phyloP scores from a whole-genome alignment of 306 rosid species.

The Acacia confusa region DNA sequence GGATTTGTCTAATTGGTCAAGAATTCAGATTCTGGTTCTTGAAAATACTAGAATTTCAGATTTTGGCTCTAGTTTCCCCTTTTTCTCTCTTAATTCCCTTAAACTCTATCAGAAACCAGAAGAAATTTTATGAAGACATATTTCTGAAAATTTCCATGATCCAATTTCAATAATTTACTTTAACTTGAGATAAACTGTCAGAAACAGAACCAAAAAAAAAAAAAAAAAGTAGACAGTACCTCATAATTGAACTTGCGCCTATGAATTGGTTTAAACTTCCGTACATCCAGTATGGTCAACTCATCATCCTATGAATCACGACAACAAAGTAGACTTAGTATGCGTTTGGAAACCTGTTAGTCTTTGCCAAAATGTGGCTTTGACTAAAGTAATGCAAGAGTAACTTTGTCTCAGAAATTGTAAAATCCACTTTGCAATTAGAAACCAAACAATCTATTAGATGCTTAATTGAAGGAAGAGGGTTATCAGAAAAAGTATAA shows the following conservation, averaged over 20 bases:
- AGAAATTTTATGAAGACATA: slow-evolving; percentile 1
- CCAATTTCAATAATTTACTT: not conserved
- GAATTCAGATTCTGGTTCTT: no score
- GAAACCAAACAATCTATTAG: not conserved
- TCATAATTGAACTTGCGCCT: slow-evolving; percentile 90
- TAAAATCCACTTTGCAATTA: not conserved
- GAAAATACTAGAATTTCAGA: no score
- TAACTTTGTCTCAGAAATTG: not conserved
- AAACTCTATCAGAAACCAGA: no score
- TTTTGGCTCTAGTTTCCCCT: no score
- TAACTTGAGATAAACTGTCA: not conserved
- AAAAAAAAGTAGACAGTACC: slow-evolving; percentile 49
- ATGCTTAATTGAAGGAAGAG: slow-evolving; percentile 13
- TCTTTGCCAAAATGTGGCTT: not conserved
- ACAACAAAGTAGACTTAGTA: not conserved
- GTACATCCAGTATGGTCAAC: slow-evolving; percentile 88
- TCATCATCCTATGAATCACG: slow-evolving; percentile 74
- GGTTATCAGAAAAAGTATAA: slow-evolving; percentile 4
- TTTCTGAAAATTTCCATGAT: slow-evolving; percentile 8
- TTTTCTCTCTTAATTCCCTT: no score
- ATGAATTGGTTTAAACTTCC: slow-evolving; percentile 92
- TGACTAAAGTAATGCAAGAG: not conserved
- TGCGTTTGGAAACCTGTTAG: not conserved
- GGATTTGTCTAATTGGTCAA: no score
- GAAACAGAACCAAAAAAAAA: slow-evolving; percentile 12